These are phyloP conservation scores for Neoscytalidium dimidiatum DNA, from an alignment of 2,329 filamentous ascomycete species.

Conservation along the genomic window DNA sequence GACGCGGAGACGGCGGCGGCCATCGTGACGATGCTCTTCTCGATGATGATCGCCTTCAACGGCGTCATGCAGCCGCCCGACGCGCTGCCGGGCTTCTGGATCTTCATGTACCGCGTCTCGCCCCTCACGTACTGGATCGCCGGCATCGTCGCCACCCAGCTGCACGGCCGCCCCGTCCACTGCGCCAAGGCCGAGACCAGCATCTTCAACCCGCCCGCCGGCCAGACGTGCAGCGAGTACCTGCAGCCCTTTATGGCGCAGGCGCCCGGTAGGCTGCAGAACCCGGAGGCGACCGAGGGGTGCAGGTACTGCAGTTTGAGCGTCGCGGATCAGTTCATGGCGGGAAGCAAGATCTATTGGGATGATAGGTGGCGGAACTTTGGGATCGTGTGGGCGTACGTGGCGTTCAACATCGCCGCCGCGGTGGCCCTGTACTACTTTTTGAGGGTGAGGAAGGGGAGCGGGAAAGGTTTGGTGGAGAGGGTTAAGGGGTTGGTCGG, in stretches of 20 bases:
- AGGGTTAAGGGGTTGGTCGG: neutral
- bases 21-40: conserved; percentile 61
- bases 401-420: conserved; percentile 48
- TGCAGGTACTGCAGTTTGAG: conserved; percentile 46
- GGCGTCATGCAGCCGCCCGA: conserved; percentile 61
- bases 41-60: conserved; percentile 63
- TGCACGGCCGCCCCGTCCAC: conserved; percentile 49
- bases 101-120: conserved; percentile 72
- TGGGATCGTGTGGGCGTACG: conserved; percentile 50
- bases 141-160: conserved; percentile 42
- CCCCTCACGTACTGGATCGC: conserved; percentile 66
- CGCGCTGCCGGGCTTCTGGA: conserved; percentile 71
- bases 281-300: conserved; percentile 33
- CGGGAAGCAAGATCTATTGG: conserved; percentile 65
- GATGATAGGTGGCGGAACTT: conserved; percentile 49
- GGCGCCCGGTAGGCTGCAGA: conserved; percentile 24
- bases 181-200: conserved; percentile 48
- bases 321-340: conserved; percentile 84
- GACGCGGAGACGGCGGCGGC: conserved; percentile 68
- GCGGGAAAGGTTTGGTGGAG: neutral
- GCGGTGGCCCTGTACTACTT: conserved; percentile 46
- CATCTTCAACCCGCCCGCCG: conserved; percentile 42
- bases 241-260: conserved; percentile 42
- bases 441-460: neutral
- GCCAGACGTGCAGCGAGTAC: conserved; percentile 48